phyloP scores from a whole-genome alignment of 805 yeast genomes.

The Candida methanosorbosa region DNA sequence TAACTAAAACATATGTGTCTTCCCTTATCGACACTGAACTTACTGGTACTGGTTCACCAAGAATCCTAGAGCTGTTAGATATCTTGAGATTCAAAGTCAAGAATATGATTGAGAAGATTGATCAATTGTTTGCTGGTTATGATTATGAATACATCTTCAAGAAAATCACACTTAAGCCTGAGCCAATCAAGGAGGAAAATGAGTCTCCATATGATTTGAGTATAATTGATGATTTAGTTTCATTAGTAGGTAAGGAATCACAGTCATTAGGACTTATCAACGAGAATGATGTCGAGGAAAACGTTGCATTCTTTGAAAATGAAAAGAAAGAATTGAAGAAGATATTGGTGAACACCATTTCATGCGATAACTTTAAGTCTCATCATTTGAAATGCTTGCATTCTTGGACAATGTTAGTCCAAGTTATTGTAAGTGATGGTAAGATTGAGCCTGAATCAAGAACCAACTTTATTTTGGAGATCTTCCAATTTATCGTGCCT shows the following conservation, averaged over 20 bases:
- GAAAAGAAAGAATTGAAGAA: slow-evolving; percentile 23
- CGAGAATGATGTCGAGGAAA: slow-evolving; percentile 7
- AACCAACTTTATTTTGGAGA: slow-evolving; percentile 61
- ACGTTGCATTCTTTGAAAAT: slow-evolving; percentile 7
- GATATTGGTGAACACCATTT: slow-evolving; percentile 35
- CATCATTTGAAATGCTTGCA: slow-evolving; percentile 57
- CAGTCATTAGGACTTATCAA: slow-evolving; percentile 18
- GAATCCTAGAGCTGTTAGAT: slow-evolving; percentile 62
- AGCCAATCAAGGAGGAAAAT: slow-evolving; percentile 4
- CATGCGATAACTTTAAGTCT: slow-evolving; percentile 37
- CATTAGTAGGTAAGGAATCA: slow-evolving; percentile 17
- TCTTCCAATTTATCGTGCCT: slow-evolving; percentile 69
- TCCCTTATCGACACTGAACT: slow-evolving; percentile 42
- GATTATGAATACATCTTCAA: slow-evolving; percentile 33
- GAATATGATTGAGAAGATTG: slow-evolving; percentile 34
- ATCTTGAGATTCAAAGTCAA: slow-evolving; percentile 48
- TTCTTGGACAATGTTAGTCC: slow-evolving; percentile 78
- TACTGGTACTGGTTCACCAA: slow-evolving; percentile 52
- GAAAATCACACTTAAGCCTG: slow-evolving; percentile 25
- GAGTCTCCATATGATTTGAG: slow-evolving; percentile 33
- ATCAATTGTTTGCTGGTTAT: slow-evolving; percentile 24
- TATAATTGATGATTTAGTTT: slow-evolving; percentile 25
- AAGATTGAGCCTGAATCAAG: slow-evolving; percentile 35
- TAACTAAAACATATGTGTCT: slow-evolving; percentile 43
- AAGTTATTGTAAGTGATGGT: slow-evolving; percentile 61